Percentiles rank a stretch among this genome's conserved stretches.
Evolutionary conservation across 306 rosid species (phyloP).

Genomic region (Begonia fuchsioides): DNA sequence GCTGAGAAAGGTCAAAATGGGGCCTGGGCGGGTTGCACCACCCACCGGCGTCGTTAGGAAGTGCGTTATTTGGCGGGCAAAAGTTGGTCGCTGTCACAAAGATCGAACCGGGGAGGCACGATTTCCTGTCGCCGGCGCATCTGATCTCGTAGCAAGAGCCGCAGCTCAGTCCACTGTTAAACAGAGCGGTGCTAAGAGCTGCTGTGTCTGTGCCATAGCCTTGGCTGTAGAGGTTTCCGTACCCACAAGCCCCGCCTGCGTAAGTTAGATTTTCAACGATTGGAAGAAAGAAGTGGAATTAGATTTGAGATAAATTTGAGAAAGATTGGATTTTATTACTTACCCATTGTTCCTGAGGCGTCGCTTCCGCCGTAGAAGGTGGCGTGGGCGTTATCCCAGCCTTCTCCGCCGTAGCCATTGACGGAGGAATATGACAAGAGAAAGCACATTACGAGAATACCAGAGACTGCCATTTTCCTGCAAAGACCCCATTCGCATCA

Average conservation of each 20-base stretch:
- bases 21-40: constrained; percentile 91
- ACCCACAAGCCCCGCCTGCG: constrained; percentile 82
- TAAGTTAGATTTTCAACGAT: background rate
- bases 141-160: constrained; percentile 77
- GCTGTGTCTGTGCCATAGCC: constrained; percentile 83
- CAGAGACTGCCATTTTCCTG: constrained; percentile 28
- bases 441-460: constrained; percentile 13
- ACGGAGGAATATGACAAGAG: constrained; percentile 26
- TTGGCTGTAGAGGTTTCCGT: constrained; percentile 67
- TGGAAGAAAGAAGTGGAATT: background rate
- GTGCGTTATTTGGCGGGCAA: constrained; percentile 55
- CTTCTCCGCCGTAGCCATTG: constrained; percentile 21
- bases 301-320: too few relatives aligned
- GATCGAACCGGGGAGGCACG: constrained; percentile 75
- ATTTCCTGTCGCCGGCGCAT: constrained; percentile 39
- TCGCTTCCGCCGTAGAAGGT: constrained; percentile 60
- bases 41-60: constrained; percentile 58
- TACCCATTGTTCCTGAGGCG: constrained; percentile 67
- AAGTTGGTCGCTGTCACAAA: constrained; percentile 70
- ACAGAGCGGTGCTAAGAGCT: constrained; percentile 71
- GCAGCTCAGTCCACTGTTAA: constrained; percentile 64
- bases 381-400: constrained; percentile 49
- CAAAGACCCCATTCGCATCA: background rate
- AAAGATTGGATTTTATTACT: too few relatives aligned
- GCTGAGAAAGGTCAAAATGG: constrained; percentile 85